phyloP scores from a whole-genome alignment of 1,139 yeast genomes.

The Candida sojae region DNA sequence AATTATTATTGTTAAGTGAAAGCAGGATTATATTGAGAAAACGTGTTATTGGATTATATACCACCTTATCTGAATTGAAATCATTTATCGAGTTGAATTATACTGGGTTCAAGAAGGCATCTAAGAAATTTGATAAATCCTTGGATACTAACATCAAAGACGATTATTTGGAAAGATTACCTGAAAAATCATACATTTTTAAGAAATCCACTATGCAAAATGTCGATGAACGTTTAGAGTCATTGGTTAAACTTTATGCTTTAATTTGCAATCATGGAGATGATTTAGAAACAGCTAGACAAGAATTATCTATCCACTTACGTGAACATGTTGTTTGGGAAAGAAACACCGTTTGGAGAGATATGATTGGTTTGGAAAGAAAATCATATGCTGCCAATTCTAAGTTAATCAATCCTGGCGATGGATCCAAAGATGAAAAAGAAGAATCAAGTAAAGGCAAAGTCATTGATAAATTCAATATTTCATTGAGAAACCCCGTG shows the following conservation, averaged over 20 bases:
- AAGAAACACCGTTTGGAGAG: slow-evolving; percentile 73
- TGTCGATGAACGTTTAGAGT: slow-evolving; percentile 45
- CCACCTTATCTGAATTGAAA: slow-evolving; percentile 64
- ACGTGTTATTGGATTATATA: slow-evolving; percentile 55
- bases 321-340: slow-evolving; percentile 79
- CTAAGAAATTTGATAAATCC: slow-evolving; percentile 70
- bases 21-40: slow-evolving; percentile 56
- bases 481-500: slow-evolving; percentile 42
- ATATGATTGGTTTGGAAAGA: slow-evolving; percentile 85
- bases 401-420: slow-evolving; percentile 14
- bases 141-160: slow-evolving; percentile 45
- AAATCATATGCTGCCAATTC: slow-evolving; percentile 47
- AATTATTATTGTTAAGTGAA: slow-evolving; percentile 41
- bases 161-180: slow-evolving; percentile 34
- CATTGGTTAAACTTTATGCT: slow-evolving; percentile 40
- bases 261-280: slow-evolving; percentile 43
- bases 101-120: slow-evolving; percentile 68
- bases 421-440: slow-evolving; percentile 18
- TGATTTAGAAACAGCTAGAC: slow-evolving; percentile 43
- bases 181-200: slow-evolving; percentile 36
- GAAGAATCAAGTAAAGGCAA: slow-evolving; percentile 15
- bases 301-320: slow-evolving; percentile 59
- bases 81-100: slow-evolving; percentile 67
- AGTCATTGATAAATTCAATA: slow-evolving; percentile 28
- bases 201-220: slow-evolving; percentile 39